Conservation (phyloP, 2,329 filamentous ascomycete genomes). For the Epicoccum sorghinum region DNA sequence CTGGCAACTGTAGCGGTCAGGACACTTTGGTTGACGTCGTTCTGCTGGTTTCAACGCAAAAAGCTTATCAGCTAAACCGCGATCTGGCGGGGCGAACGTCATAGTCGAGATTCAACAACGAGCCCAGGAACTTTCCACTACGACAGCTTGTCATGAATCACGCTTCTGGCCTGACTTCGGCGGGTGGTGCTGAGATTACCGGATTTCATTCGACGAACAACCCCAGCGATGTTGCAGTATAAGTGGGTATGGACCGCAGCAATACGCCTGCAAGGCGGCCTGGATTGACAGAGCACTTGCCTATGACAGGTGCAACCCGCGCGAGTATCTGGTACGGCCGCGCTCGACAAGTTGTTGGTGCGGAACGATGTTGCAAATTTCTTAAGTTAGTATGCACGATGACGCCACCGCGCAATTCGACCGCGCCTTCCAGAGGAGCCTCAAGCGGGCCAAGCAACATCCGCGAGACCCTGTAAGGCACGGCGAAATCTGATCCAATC, state of each 20-base stretch:
- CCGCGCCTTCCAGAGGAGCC: conserved; percentile 22
- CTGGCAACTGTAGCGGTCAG: conserved; percentile 20
- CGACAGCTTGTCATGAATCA: conserved; percentile 11
- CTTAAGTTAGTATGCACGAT: conserved; percentile 25
- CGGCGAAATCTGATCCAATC: conserved; percentile 3
- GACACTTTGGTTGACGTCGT: conserved; percentile 21
- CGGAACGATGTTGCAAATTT: conserved; percentile 30
- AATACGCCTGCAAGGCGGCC: conserved; percentile 3
- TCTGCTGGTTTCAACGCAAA: conserved; percentile 21
- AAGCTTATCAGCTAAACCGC: conserved; percentile 26
- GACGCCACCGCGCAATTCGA: conserved; percentile 27
- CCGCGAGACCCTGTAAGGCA: conserved; percentile 7
- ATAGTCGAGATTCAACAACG: conserved; percentile 18
- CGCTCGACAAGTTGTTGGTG: conserved; percentile 30
- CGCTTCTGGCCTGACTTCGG: conserved; percentile 19
- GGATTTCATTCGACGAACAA: conserved; percentile 25
- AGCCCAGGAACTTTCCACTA: conserved; percentile 9
- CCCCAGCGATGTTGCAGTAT: conserved; percentile 25
- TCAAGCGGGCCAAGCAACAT: conserved; percentile 11
- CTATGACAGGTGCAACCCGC: conserved; percentile 24
- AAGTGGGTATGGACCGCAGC: conserved; percentile 30
- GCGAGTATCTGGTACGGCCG: conserved; percentile 34
- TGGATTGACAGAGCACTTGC: conserved; percentile 19
- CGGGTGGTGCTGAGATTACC: conserved; percentile 30
- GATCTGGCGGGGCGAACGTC: conserved; percentile 26